Evolutionary conservation across 2,329 filamentous ascomycete species (phyloP).

Genomic region (Mollisiaceae sp.): DNA sequence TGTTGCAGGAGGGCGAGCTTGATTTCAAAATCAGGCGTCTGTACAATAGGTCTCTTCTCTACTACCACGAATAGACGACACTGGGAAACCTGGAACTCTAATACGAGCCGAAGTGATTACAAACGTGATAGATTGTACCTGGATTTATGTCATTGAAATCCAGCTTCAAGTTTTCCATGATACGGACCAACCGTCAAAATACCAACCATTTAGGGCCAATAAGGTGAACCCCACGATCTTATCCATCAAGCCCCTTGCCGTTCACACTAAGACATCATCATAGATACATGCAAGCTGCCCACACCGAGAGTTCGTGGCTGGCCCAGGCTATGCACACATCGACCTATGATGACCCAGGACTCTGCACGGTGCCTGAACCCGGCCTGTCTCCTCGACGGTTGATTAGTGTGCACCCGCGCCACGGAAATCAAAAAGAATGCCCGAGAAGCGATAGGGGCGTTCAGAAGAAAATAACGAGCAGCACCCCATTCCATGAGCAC

Average conservation of each 20-base stretch:
- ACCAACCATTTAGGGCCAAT: background rate
- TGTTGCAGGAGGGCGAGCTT: slow-evolving; percentile 21
- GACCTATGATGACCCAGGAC: background rate
- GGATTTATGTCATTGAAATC: background rate
- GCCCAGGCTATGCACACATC: background rate
- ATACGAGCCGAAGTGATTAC: background rate
- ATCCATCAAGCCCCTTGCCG: background rate
- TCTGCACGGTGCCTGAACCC: slow-evolving; percentile 5
- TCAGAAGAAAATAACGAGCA: background rate
- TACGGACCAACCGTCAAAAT: background rate
- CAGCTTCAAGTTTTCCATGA: background rate
- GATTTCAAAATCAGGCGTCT: slow-evolving; percentile 26
- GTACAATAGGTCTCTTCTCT: slow-evolving; percentile 35
- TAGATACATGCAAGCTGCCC: slow-evolving; percentile 1
- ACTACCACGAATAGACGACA: slow-evolving; percentile 29
- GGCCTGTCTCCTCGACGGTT: background rate
- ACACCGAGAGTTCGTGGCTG: background rate
- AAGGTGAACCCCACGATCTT: background rate
- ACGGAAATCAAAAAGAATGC: background rate
- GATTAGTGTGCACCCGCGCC: slow-evolving; percentile 7
- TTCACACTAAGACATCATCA: background rate
- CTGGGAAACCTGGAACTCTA: slow-evolving; percentile 15
- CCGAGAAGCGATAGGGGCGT: slow-evolving; percentile 1
- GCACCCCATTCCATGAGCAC: background rate
- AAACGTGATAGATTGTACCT: slow-evolving; percentile 1